Conservation (phyloP, 352 stramenopile species). For the Phytopythium chamaehyphon region DNA sequence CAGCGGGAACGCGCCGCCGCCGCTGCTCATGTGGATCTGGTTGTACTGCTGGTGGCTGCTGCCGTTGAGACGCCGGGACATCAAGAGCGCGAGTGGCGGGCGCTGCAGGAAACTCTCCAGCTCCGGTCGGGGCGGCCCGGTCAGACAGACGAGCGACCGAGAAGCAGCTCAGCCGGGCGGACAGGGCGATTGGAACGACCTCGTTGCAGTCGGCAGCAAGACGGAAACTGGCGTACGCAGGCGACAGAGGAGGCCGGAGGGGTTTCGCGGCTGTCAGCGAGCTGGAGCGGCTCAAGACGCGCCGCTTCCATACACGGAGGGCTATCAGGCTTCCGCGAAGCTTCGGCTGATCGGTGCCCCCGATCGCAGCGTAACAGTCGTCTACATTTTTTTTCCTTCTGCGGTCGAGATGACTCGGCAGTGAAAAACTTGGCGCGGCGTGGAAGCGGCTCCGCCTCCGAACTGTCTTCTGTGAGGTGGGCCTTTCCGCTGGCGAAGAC, state of each 20-base stretch:
- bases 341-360: not conserved
- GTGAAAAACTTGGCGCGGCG: too few species aligned
- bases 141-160: too few species aligned
- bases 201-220: not conserved
- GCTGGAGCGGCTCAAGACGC: not conserved
- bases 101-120: not conserved
- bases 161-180: too few species aligned
- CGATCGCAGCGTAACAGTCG: not conserved
- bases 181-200: too few species aligned
- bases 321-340: not conserved
- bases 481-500: too few species aligned
- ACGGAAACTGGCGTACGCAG: not conserved
- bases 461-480: too few species aligned
- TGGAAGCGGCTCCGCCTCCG: too few species aligned
- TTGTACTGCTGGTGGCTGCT: not conserved
- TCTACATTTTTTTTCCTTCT: too few species aligned
- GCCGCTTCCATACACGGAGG: not conserved
- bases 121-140: too few species aligned
- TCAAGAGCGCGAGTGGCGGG: slow-evolving; percentile 1
- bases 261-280: too few species aligned
- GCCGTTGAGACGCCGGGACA: not conserved
- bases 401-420: too few species aligned
- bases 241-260: too few species aligned
- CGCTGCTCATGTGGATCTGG: slow-evolving; percentile 2
- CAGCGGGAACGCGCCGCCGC: slow-evolving; percentile 44